Evolutionary conservation across 345 rosid species (phyloP).

Genomic region (Salix brachista): DNA sequence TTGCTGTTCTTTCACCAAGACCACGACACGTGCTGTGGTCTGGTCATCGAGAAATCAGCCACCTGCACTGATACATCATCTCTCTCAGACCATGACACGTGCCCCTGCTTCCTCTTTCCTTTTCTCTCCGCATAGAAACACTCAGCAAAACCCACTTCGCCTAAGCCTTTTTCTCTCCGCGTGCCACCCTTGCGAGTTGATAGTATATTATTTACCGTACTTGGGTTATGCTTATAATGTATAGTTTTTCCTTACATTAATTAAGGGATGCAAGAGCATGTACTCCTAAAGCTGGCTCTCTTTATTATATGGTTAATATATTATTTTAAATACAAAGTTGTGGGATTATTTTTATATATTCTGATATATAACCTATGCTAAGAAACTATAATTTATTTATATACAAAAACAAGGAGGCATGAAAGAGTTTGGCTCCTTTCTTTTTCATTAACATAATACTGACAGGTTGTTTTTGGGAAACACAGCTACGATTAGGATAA

Average conservation of each 20-base stretch:
- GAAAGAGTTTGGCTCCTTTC: not conserved
- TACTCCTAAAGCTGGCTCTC: not conserved
- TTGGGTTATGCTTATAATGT: not conserved
- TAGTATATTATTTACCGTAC: no score
- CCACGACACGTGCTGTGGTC: slow-evolving; percentile 30
- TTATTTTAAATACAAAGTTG: not conserved
- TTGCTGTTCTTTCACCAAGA: not conserved
- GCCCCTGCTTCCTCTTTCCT: slow-evolving; percentile 32
- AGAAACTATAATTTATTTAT: no score
- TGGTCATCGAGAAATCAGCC: slow-evolving; percentile 37
- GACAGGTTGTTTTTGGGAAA: slow-evolving; percentile 11
- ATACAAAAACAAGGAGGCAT: not conserved
- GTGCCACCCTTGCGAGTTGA: no score
- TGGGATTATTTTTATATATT: no score
- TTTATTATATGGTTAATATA: not conserved
- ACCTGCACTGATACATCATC: slow-evolving; percentile 13
- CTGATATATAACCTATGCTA: no score
- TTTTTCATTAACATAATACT: not conserved
- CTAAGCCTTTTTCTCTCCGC: not conserved
- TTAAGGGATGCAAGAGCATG: not conserved
- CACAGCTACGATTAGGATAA: slow-evolving; percentile 32
- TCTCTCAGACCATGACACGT: slow-evolving; percentile 38
- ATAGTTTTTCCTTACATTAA: not conserved
- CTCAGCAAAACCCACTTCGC: slow-evolving; percentile 10
- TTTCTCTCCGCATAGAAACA: slow-evolving; percentile 19